Base-by-base conservation (phyloP, 495 filamentous ascomycete genomes). In the Daldinia concentrica region DNA sequence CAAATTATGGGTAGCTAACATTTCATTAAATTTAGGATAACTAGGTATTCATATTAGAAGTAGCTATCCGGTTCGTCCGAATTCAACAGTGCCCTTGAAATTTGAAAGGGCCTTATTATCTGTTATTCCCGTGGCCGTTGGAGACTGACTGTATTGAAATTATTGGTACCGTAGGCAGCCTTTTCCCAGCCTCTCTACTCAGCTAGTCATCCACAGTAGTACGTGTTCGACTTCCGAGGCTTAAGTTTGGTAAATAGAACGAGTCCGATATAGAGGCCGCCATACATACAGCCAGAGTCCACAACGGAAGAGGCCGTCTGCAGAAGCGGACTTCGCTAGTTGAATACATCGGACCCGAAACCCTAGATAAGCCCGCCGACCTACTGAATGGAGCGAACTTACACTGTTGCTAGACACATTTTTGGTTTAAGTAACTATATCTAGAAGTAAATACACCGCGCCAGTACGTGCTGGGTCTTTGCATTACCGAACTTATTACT, bases 231-330 rank as follows among this genome's bases (percentile, higher is more conserved):
- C 19, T 22, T 22, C 5, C 4, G 43, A 48, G 43, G 43, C 43
- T 48, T 11, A 48, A 48, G 43, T 48, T 48, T 22, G 8, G 8
- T 12, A 17, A 22, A 11, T 11, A 48, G 43, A 6, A 24, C 9
- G 9, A 24, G 11, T 8, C 43, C 19, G 17, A 48, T 9, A 11
- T 48, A 22, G 43, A 48, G 12, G 34, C 55, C 32, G 34, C 34
- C 24, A 52, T 12, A 9, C 24, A 52, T 12, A 9, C 9, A 26
- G 63, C 15, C 5, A 58, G 41, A 39, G 6, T 57, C 58, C 66
- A 62, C 66, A 51, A 27, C 59, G 66, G 58, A 50, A 62, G 37
- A 45, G 36, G 6, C 58, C 37, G 65, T 29, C 50, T 55, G 56
- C 17, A 55, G 50, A 56, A 57, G 63, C 32, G 30, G 45, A n/a